Evolutionary conservation across 1,139 yeast genomes (phyloP).

Genomic region (Zygosaccharomyces pseudobailii): DNA sequence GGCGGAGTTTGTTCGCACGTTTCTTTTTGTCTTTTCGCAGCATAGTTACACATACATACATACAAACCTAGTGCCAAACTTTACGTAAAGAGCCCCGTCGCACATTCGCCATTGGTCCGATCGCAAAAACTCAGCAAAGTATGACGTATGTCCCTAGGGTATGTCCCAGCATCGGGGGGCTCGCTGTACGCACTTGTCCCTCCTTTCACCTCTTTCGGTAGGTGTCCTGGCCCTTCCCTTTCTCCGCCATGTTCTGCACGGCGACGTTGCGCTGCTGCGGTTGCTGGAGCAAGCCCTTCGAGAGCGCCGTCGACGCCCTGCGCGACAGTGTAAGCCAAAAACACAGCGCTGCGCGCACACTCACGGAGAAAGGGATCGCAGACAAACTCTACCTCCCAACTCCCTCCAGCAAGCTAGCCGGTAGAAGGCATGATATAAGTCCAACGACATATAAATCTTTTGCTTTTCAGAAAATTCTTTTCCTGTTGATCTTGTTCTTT

Average conservation of each 20-base stretch:
- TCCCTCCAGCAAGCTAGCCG: neutral
- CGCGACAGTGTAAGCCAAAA: neutral
- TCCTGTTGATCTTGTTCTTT: neutral
- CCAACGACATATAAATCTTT: neutral
- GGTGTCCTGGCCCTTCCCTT: neutral
- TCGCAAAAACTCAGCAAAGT: neutral
- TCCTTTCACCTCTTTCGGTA: neutral
- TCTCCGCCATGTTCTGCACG: neutral
- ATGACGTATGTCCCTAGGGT: too few species aligned
- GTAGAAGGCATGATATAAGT: neutral
- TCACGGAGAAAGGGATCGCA: neutral
- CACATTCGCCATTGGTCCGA: neutral
- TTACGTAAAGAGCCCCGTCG: neutral
- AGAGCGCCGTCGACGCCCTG: neutral
- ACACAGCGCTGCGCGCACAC: neutral
- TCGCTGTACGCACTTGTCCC: neutral
- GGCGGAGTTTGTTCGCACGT: too few species aligned
- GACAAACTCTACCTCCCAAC: neutral
- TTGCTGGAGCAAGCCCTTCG: neutral
- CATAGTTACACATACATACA: too few species aligned
- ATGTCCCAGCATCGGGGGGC: too few species aligned
- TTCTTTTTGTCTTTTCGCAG: too few species aligned
- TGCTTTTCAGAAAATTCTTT: neutral
- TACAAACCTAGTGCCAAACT: neutral
- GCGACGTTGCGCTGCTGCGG: neutral